phyloP scores from a whole-genome alignment of 2,329 filamentous ascomycete species.

The Ustilaginoidea virens region DNA sequence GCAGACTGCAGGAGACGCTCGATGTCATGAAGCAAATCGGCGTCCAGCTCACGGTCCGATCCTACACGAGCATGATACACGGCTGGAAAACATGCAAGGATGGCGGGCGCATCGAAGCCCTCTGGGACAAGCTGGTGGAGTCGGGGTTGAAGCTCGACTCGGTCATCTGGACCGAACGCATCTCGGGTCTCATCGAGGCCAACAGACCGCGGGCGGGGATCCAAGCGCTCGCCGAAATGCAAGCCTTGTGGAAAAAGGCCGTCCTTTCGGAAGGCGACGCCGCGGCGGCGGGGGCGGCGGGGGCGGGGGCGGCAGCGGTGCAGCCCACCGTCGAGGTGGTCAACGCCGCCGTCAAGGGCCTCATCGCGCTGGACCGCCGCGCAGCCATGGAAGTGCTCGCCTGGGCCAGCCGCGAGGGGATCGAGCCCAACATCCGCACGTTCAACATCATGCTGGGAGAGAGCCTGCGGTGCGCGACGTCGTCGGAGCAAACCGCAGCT shows the following conservation, averaged over 20 bases:
- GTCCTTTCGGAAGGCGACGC: slow-evolving; percentile 11
- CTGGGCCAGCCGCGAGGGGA: slow-evolving; percentile 41
- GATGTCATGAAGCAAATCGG: slow-evolving; percentile 29
- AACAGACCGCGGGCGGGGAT: slow-evolving; percentile 41
- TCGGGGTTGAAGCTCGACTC: slow-evolving; percentile 46
- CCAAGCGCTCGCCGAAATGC: slow-evolving; percentile 50
- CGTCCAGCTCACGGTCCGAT: slow-evolving; percentile 42
- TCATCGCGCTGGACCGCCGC: slow-evolving; percentile 35
- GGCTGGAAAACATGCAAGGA: slow-evolving; percentile 51
- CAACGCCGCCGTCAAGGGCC: slow-evolving; percentile 53
- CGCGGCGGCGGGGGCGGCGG: slow-evolving; percentile 11
- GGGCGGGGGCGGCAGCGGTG: slow-evolving; percentile 24
- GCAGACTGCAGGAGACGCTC: slow-evolving; percentile 20
- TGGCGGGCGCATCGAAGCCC: slow-evolving; percentile 39
- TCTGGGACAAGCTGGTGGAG: slow-evolving; percentile 50
- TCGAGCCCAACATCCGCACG: slow-evolving; percentile 40
- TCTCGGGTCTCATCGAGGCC: slow-evolving; percentile 47
- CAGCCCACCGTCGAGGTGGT: slow-evolving; percentile 48
- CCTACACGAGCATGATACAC: slow-evolving; percentile 60
- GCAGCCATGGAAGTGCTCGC: slow-evolving; percentile 38
- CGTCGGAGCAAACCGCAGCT: slow-evolving; percentile 29
- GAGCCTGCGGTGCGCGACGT: slow-evolving; percentile 33
- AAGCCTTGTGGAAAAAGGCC: slow-evolving; percentile 36
- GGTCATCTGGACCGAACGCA: slow-evolving; percentile 53
- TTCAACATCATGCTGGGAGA: slow-evolving; percentile 57